phyloP scores from a whole-genome alignment of 2,329 filamentous ascomycete species.

The Sphaerulina populicola region DNA sequence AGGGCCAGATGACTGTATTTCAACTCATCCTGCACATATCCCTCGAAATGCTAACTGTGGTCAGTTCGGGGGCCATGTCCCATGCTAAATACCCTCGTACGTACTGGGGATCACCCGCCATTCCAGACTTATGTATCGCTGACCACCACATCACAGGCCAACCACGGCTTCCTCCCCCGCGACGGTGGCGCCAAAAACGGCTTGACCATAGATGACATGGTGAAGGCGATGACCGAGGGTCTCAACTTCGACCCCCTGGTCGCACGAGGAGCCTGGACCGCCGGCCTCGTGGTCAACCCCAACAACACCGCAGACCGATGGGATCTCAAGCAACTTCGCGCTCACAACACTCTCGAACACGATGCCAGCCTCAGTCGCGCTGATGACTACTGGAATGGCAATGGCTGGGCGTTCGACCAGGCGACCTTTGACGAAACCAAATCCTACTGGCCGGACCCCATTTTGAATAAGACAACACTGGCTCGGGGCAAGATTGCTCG shows the following conservation, averaged over 20 bases:
- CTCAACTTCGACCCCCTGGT: neutral
- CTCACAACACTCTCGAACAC: neutral
- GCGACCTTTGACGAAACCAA: conserved; percentile 42
- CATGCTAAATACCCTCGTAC: neutral
- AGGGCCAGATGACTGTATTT: neutral
- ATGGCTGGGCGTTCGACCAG: conserved; percentile 47
- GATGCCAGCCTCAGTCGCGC: conserved; percentile 33
- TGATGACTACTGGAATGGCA: conserved; percentile 44
- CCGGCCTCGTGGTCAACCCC: no score
- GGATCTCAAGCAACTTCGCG: neutral
- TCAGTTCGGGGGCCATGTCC: neutral
- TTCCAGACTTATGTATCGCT: neutral
- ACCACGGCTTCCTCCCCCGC: neutral
- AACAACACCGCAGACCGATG: no score
- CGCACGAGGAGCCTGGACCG: neutral
- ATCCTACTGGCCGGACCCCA: conserved; percentile 40
- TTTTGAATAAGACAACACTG: conserved; percentile 36
- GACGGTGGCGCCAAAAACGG: neutral
- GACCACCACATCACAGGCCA: neutral
- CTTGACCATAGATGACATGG: neutral
- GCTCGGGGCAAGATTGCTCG: conserved; percentile 43
- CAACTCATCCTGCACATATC: neutral
- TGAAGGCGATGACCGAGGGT: neutral
- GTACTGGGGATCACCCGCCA: neutral
- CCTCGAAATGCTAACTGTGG: neutral